A percentile compares a stretch with the other conserved stretches of the same genome.
Evolutionary conservation across 1,284 basidiomycete species (phyloP).

Genomic region (Irpex lacteus): DNA sequence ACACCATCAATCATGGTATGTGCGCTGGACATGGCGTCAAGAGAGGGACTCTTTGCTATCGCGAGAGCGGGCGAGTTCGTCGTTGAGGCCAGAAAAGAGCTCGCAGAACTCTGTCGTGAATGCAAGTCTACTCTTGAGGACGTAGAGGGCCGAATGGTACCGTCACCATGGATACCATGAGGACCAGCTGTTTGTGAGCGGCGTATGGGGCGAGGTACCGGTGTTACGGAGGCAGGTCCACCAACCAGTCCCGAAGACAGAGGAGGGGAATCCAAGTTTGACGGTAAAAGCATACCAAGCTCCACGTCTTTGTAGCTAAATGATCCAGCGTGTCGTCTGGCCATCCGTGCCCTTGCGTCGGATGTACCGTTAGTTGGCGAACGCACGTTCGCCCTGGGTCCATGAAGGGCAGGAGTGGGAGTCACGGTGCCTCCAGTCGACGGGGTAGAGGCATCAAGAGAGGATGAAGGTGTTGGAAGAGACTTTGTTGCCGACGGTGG

Average conservation of each 20-base stretch:
- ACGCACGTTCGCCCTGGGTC: slow-evolving; percentile 10
- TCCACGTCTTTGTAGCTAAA: slow-evolving; percentile 92
- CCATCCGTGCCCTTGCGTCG: slow-evolving; percentile 38
- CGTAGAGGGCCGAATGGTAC: slow-evolving; percentile 13
- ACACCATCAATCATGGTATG: slow-evolving; percentile 66
- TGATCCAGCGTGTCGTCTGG: slow-evolving; percentile 87
- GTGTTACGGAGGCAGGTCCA: slow-evolving; percentile 30
- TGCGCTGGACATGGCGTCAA: slow-evolving; percentile 46
- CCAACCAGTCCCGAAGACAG: slow-evolving; percentile 22
- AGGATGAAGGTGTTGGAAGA: slow-evolving; percentile 20
- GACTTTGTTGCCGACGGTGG: slow-evolving; percentile 31
- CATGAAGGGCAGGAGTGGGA: slow-evolving; percentile 12
- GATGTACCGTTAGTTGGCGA: slow-evolving; percentile 12
- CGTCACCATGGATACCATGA: slow-evolving; percentile 10
- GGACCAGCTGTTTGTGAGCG: slow-evolving; percentile 18
- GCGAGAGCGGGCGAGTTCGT: slow-evolving; percentile 24
- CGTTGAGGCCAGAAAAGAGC: slow-evolving; percentile 47
- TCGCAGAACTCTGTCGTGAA: slow-evolving; percentile 57
- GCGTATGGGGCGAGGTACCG: slow-evolving; percentile 44
- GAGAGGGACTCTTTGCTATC: slow-evolving; percentile 26
- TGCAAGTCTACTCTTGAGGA: slow-evolving; percentile 33
- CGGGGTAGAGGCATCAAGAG: slow-evolving; percentile 5
- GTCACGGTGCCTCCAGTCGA: slow-evolving; percentile 4
- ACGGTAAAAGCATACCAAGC: slow-evolving; percentile 79
- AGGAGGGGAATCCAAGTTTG: slow-evolving; percentile 42